Conservation (phyloP, 2,329 filamentous ascomycete genomes). For the Colletotrichum cordylinicola region DNA sequence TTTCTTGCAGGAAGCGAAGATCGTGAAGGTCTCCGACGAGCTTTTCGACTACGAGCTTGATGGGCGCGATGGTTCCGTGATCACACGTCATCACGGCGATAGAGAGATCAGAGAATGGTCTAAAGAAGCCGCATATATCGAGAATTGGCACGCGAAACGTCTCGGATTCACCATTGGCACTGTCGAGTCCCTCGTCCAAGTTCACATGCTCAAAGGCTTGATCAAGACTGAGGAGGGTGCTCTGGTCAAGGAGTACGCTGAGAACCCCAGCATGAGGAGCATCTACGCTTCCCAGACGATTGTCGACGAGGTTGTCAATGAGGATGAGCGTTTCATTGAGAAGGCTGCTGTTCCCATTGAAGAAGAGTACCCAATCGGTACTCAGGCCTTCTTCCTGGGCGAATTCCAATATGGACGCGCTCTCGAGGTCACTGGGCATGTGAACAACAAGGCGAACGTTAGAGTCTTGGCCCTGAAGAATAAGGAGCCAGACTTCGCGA, state of each 20-base stretch:
- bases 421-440: conserved; percentile 80
- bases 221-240: conserved; percentile 90
- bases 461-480: conserved; percentile 75
- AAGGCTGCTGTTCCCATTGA: conserved; percentile 85
- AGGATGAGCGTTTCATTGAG: conserved; percentile 93
- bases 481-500: conserved; percentile 83
- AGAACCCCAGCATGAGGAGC: conserved; percentile 83
- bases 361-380: conserved; percentile 86
- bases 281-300: conserved; percentile 92
- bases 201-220: conserved; percentile 92
- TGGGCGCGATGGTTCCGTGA: conserved; percentile 67
- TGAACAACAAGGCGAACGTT: conserved; percentile 77
- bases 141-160: conserved; percentile 87
- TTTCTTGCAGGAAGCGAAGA: conserved; percentile 92
- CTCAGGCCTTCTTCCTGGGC: conserved; percentile 90
- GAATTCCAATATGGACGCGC: conserved; percentile 93
- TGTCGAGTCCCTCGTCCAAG: conserved; percentile 88
- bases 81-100: conserved; percentile 73
- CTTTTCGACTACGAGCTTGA: conserved; percentile 85
- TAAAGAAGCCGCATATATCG: conserved; percentile 83
- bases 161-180: conserved; percentile 86
- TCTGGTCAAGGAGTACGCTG: conserved; percentile 89
- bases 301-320: conserved; percentile 88
- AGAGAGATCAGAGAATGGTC: conserved; percentile 83
- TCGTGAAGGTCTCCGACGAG: conserved; percentile 89